These are phyloP conservation scores for Sclerotinia minor DNA, from an alignment of 2,329 filamentous ascomycete genomes.

Conservation along the genomic window DNA sequence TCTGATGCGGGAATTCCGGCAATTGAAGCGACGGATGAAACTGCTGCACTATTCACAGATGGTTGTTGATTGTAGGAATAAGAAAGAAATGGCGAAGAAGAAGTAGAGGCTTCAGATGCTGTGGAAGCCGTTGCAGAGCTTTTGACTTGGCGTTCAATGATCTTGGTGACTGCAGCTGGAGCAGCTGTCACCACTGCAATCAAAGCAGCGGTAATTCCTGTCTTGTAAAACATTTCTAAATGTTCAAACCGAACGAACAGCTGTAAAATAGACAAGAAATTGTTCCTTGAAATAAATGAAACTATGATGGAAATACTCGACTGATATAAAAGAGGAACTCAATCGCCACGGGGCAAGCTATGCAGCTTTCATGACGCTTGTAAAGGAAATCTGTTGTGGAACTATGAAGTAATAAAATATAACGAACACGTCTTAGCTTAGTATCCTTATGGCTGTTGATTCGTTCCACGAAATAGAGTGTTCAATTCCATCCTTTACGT, in stretches of 20 bases:
- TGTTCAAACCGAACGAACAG: background rate
- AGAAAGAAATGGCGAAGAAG: background rate
- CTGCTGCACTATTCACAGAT: constrained; percentile 35
- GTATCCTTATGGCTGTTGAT: background rate
- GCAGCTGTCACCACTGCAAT: background rate
- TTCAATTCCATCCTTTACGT: constrained; percentile 2
- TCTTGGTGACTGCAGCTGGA: constrained; percentile 4
- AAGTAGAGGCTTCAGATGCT: background rate
- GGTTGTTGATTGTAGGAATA: constrained; percentile 37
- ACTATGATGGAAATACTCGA: background rate
- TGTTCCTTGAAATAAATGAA: background rate
- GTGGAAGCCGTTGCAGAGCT: background rate
- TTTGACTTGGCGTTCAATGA: background rate
- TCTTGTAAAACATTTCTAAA: constrained; percentile 21
- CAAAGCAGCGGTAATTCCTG: constrained; percentile 9
- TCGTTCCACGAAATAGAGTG: background rate
- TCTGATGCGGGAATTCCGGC: constrained; percentile 36
- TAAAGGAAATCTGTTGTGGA: constrained; percentile 9
- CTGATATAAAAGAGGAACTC: constrained; percentile 13
- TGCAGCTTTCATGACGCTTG: constrained; percentile 15
- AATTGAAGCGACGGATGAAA: constrained; percentile 33
- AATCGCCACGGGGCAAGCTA: constrained; percentile 1
- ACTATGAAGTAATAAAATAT: constrained; percentile 23
- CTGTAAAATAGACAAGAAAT: background rate
- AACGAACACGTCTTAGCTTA: background rate